Evolutionary conservation across 495 filamentous ascomycete genomes (phyloP), one percentile per base, ranked within the genome.

Genomic region (Poronia punctata): DNA sequence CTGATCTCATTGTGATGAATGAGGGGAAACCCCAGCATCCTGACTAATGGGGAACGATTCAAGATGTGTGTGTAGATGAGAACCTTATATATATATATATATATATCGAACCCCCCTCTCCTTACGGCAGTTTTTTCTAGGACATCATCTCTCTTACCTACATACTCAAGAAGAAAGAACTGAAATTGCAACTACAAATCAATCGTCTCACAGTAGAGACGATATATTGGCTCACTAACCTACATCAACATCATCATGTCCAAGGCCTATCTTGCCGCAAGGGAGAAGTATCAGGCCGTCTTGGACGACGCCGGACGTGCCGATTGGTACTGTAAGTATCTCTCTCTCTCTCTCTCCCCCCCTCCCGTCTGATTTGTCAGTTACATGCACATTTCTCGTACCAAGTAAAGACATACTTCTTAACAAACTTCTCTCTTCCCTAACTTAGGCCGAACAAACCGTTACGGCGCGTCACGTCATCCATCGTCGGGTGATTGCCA

Each of bases 201-300:
- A 30, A 37, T 36, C 15, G 12, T n/a, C n/a, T n/a, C n/a, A n/a
- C n/a, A n/a, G n/a, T 10, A 34, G 10, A 10, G 29, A 12, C 12
- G n/a, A n/a, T n/a, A n/a, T n/a, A n/a, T n/a, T n/a, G n/a, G n/a
- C n/a, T n/a, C n/a, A n/a, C n/a, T n/a, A n/a, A n/a, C n/a, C n/a
- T n/a, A n/a, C n/a, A 10, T 19, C 24, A 12, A 8, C 17, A 7
- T 0, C 21, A 54, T 28, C 17, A 58, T 58, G 55, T 58, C 55
- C 7, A 55, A 53, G 35, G 52, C 38, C 9, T 46, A 46, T 28
- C 34, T 43, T 12, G 24, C 38, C 11, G 55, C 55, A 20, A 58
- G 56, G 41, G 55, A 58, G 38, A 58, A 58, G 46, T 58, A 50
- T 20, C 52, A 58, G 38, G 55, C 55, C 29, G 49, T 58, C 5